Conservation (phyloP, 2,329 filamentous ascomycete genomes). For the Aquanectria penicillioides region DNA sequence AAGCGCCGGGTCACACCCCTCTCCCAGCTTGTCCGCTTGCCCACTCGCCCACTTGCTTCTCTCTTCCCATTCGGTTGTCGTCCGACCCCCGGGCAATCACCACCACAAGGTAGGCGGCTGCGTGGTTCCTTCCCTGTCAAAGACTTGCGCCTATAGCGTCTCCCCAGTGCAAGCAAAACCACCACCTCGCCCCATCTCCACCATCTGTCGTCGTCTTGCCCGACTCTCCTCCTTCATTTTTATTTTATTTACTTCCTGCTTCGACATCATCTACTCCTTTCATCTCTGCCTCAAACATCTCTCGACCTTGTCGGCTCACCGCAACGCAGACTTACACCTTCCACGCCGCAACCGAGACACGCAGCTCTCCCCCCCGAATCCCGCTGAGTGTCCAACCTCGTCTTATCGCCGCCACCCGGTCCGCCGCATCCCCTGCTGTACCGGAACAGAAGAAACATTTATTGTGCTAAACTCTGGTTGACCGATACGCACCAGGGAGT, state of each 20-base stretch:
- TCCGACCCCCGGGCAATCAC: slow-evolving; percentile 39
- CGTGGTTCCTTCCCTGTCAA: slow-evolving; percentile 29
- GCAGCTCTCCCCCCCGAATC: slow-evolving; percentile 34
- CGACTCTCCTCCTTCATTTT: slow-evolving; percentile 28
- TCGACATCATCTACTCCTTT: slow-evolving; percentile 25
- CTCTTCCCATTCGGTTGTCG: slow-evolving; percentile 40
- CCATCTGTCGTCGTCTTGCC: slow-evolving; percentile 23
- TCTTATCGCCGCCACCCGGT: slow-evolving; percentile 34
- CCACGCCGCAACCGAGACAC: slow-evolving; percentile 44
- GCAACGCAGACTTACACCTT: slow-evolving; percentile 30
- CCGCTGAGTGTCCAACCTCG: slow-evolving; percentile 37
- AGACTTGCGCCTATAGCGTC: slow-evolving; percentile 38
- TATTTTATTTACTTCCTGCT: slow-evolving; percentile 23
- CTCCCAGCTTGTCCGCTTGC: slow-evolving; percentile 38
- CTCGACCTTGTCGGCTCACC: slow-evolving; percentile 32
- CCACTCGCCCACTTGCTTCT: slow-evolving; percentile 36
- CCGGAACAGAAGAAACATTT: slow-evolving; percentile 29
- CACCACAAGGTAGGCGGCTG: slow-evolving; percentile 39
- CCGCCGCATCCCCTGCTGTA: slow-evolving; percentile 27
- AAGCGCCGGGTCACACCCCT: slow-evolving; percentile 47
- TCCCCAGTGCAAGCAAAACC: slow-evolving; percentile 39
- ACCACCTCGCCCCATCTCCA: slow-evolving; percentile 33
- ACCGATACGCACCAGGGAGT: slow-evolving; percentile 29
- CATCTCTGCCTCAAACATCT: background rate
- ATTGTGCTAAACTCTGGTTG: slow-evolving; percentile 30